phyloP scores from a whole-genome alignment of 177 flowering plant species.

The Tripterygium wilfordii region DNA sequence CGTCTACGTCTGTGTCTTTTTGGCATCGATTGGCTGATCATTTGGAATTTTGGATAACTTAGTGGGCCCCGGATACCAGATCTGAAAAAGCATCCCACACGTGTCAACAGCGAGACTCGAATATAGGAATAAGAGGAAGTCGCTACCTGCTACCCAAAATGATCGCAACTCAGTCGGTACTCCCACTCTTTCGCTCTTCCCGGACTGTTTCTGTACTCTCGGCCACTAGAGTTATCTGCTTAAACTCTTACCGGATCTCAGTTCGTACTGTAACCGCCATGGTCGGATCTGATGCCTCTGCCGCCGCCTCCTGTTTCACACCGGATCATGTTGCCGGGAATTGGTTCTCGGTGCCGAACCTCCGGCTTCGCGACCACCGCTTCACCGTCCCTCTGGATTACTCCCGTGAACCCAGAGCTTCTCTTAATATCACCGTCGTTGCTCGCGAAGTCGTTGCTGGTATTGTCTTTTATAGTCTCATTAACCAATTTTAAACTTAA shows the following conservation, averaged over 20 bases:
- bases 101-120: no score
- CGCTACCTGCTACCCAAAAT: no score
- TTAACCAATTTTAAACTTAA: background rate
- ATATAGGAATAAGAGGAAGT: no score
- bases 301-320: conserved; percentile 8
- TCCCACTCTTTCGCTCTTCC: background rate
- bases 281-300: conserved; percentile 11
- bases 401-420: conserved; percentile 21
- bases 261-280: conserved; percentile 13
- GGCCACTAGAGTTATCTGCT: background rate
- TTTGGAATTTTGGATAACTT: no score
- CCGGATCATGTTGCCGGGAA: conserved; percentile 47
- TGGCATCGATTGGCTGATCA: no score
- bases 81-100: no score
- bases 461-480: no score
- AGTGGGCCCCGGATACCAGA: no score
- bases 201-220: conserved; percentile 1
- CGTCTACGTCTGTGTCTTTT: no score
- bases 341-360: conserved; percentile 97
- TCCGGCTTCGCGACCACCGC: conserved; percentile 80
- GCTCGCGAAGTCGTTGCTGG: conserved; percentile 99
- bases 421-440: conserved; percentile 58
- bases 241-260: conserved; percentile 9
- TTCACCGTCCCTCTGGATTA: conserved; percentile 95
- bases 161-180: conserved; percentile 9